These are phyloP conservation scores for Suhomyces yuchorum DNA, from an alignment of 1,139 yeast genomes.

Conservation along the genomic window DNA sequence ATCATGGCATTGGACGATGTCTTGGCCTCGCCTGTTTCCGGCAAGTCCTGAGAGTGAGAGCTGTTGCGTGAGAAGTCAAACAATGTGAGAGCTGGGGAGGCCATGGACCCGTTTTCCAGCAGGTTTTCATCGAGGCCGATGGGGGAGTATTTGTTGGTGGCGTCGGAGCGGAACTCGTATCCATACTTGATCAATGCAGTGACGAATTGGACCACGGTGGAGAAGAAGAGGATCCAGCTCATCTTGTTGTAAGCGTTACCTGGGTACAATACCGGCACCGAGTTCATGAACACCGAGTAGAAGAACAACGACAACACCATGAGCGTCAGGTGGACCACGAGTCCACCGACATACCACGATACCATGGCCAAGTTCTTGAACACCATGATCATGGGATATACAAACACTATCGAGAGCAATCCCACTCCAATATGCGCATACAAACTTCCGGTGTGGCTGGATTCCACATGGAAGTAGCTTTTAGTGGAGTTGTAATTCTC, in stretches of 20 bases:
- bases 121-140: slow-evolving; percentile 13
- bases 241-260: slow-evolving; percentile 69
- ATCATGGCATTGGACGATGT: slow-evolving; percentile 23
- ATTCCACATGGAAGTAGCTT: slow-evolving; percentile 64
- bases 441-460: slow-evolving; percentile 54
- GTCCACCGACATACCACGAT: slow-evolving; percentile 55
- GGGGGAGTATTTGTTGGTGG: slow-evolving; percentile 15
- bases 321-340: slow-evolving; percentile 52
- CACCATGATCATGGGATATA: slow-evolving; percentile 73
- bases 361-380: slow-evolving; percentile 60
- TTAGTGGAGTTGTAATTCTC: slow-evolving; percentile 70
- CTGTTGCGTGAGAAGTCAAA: slow-evolving; percentile 30
- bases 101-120: slow-evolving; percentile 11
- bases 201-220: slow-evolving; percentile 54
- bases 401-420: slow-evolving; percentile 47
- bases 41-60: slow-evolving; percentile 19
- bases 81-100: slow-evolving; percentile 42
- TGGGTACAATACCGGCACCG: slow-evolving; percentile 74
- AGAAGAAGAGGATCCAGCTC: slow-evolving; percentile 59
- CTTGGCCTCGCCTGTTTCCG: slow-evolving; percentile 16
- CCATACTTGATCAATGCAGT: slow-evolving; percentile 43
- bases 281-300: slow-evolving; percentile 58
- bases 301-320: slow-evolving; percentile 55
- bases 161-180: slow-evolving; percentile 12
- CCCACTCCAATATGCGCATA: slow-evolving; percentile 57